Conservation (phyloP, 2,329 filamentous ascomycete species). For the Rhynchosporium agropyri region DNA sequence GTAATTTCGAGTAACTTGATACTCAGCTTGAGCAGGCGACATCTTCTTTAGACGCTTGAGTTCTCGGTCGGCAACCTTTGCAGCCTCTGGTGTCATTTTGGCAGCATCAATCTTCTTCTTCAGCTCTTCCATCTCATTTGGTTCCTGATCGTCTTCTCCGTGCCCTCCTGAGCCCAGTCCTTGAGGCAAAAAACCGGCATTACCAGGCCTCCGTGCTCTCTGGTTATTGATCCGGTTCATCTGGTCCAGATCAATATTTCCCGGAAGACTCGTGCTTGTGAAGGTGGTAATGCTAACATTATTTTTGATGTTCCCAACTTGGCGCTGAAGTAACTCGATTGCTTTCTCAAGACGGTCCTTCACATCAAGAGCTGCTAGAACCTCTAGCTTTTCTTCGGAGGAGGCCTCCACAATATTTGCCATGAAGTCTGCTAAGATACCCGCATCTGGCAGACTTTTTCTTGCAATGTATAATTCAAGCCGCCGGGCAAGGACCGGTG, state of each 20-base stretch:
- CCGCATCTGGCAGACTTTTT: conserved; percentile 81
- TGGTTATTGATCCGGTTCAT: conserved; percentile 52
- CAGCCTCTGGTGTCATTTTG: conserved; percentile 78
- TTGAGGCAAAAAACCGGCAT: conserved; percentile 35
- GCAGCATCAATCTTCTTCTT: conserved; percentile 85
- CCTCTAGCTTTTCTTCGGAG: conserved; percentile 87
- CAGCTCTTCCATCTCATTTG: conserved; percentile 87
- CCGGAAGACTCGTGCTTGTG: conserved; percentile 65
- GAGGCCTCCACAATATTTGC: conserved; percentile 85
- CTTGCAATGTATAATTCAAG: conserved; percentile 85
- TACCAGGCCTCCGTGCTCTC: conserved; percentile 34
- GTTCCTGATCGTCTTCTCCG: conserved; percentile 71
- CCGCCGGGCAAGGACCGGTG: conserved; percentile 81
- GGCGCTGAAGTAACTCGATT: conserved; percentile 79
- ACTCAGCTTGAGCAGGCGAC: conserved; percentile 94
- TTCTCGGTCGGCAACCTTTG: conserved; percentile 89
- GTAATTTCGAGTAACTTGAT: conserved; percentile 90
- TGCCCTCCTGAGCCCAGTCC: conserved; percentile 38
- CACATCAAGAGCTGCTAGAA: conserved; percentile 79
- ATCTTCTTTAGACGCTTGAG: conserved; percentile 89
- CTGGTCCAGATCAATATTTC: conserved; percentile 58
- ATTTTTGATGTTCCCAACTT: conserved; percentile 81
- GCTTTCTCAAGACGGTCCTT: conserved; percentile 79
- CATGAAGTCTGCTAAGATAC: conserved; percentile 93
- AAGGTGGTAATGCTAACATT: conserved; percentile 84